Evolutionary conservation across 1,284 basidiomycete genomes (phyloP), one percentile per base, ranked within the genome.

Genomic region (Golubevia sp.): DNA sequence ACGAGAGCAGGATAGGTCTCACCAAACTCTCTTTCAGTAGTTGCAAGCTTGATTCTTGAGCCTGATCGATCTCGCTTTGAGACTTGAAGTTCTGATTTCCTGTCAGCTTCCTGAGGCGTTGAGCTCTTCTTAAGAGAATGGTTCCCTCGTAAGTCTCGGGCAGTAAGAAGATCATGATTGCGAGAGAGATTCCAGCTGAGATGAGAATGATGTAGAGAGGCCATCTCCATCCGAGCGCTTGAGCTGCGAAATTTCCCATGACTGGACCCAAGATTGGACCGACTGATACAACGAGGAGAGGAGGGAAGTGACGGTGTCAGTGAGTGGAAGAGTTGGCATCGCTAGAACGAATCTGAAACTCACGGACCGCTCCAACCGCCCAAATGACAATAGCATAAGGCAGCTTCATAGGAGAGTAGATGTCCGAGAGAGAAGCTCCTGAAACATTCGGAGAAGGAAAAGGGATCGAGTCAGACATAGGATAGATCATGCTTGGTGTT

Each of bases 181-280:
- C 50, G 6, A 77, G 56, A 0, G 72, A 56, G 27, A 76, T 73
- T 2, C 85, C 85, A 26, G 73, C 76, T 2, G 83, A 64, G 71
- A 77, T 80, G 20, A 83, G 67, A 63, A 84, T 71, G 7, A 77
- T 73, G 78, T 80, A 85, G 59, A 85, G 82, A 7, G 82, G 76
- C 84, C 84, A 85, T 58, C 74, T 65, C 82, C 83, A 85, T 2
- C 76, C 74, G 5, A 74, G 64, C 2, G 62, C 58, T 34, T 76
- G 63, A 15, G 73, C 69, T 0, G 78, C 76, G 51, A 79, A 84
- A 8, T 70, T 65, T 2, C 73, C 61, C n/a, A 84, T 57, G 1
- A 70, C 2, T 1, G 70, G 70, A 13, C 70, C 70, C 15, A 72
- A 21, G 23, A 77, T 66, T 2, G 83, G 82, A 3, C 56, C 64